Conservation (phyloP, 148 eudicot species). For the Fallopia convolvulus region DNA sequence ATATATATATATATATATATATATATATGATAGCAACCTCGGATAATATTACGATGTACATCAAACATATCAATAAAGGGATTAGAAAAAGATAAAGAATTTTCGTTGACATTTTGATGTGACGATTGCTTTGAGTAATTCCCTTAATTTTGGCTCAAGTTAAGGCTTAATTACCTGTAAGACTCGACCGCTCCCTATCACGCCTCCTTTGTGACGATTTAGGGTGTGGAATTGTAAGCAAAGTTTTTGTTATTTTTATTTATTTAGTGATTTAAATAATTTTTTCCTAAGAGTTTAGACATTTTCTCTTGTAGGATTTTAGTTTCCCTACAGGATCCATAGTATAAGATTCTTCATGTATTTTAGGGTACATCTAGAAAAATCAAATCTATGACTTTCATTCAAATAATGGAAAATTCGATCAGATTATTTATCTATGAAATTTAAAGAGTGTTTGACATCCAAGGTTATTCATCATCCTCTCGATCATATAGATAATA, state of each 20-base stretch:
- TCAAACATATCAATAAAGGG: not conserved
- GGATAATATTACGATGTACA: not conserved
- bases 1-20: no score
- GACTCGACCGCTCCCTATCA: not conserved
- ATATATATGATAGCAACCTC: no score
- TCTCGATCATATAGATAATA: not conserved
- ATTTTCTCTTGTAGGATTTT: no score
- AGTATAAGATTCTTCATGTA: not conserved
- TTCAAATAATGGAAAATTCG: not conserved
- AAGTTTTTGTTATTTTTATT: no score
- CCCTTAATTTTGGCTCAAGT: slow-evolving; percentile 1
- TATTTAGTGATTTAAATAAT: no score
- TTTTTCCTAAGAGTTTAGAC: no score
- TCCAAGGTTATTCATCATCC: not conserved
- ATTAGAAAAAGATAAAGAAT: not conserved
- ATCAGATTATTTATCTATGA: not conserved
- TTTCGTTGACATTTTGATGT: not conserved
- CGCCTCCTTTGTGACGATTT: not conserved
- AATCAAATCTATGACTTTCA: not conserved
- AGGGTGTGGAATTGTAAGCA: not conserved
- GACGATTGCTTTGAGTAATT: not conserved
- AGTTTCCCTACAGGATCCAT: not conserved
- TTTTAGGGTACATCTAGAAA: not conserved
- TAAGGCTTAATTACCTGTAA: not conserved
- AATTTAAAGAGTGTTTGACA: not conserved